These are phyloP conservation scores for Heliamphora pulchella DNA, from an alignment of 179 eudicot species.

Conservation along the genomic window DNA sequence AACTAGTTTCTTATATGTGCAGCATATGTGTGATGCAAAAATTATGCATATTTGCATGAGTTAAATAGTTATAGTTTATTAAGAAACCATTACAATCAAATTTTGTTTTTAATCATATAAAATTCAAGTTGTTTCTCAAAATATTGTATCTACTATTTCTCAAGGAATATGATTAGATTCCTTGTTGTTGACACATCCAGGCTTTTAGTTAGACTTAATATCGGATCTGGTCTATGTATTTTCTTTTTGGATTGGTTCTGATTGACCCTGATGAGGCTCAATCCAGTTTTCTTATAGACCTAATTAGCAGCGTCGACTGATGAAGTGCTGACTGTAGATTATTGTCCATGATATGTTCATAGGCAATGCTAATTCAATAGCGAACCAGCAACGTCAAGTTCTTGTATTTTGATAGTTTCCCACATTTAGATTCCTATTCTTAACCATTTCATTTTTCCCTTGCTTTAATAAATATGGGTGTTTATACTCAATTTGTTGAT, in stretches of 20 bases:
- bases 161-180: not conserved
- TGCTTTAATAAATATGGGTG: not conserved
- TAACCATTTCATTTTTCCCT: not conserved
- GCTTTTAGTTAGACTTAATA: not conserved
- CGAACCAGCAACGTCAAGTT: constrained; percentile 7
- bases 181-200: not conserved
- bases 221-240: not conserved
- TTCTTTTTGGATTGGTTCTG: not conserved
- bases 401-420: not conserved
- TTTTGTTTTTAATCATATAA: not conserved
- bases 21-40: not conserved
- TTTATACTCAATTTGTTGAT: constrained; percentile 24
- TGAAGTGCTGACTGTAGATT: not conserved
- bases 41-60: not conserved
- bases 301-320: not conserved
- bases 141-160: not conserved
- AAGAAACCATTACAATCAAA: not conserved
- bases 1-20: not conserved
- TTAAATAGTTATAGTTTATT: not conserved
- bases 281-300: constrained; percentile 4
- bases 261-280: not conserved
- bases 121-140: not conserved
- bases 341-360: not conserved
- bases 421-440: not conserved
- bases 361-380: constrained; percentile 5